A percentile compares a stretch with the other conserved stretches of the same genome.
Evolutionary conservation across 2,329 filamentous ascomycete species (phyloP).

Genomic region (Colletotrichum cereale): DNA sequence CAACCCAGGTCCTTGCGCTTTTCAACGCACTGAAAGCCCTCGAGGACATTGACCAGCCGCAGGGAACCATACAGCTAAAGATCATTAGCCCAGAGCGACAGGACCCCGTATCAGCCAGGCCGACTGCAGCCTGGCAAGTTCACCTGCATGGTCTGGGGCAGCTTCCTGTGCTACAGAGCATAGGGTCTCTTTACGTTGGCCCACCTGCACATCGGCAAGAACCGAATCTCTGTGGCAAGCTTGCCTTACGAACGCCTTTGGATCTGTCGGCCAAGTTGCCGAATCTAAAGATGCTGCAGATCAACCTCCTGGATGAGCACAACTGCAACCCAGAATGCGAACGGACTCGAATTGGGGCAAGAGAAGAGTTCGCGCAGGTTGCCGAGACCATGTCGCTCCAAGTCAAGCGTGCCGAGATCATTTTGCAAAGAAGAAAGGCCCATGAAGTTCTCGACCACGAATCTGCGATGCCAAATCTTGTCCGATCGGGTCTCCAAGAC

Average conservation of each 20-base stretch:
- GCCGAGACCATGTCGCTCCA: not conserved
- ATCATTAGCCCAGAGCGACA: not conserved
- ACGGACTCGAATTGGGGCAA: not conserved
- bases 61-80: conserved; percentile 1
- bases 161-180: not conserved
- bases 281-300: not conserved
- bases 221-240: not conserved
- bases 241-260: not conserved
- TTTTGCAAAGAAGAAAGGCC: not conserved
- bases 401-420: not conserved
- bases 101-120: not conserved
- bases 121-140: not conserved
- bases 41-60: not conserved
- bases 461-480: conserved; percentile 12
- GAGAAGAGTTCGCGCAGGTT: not conserved
- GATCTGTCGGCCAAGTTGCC: conserved; percentile 9
- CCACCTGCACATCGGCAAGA: not conserved
- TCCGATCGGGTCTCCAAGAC: not conserved
- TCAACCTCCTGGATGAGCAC: conserved; percentile 5
- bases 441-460: conserved; percentile 12
- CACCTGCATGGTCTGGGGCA: not conserved
- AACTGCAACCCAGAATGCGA: conserved; percentile 10
- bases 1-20: not conserved
- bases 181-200: not conserved
- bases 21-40: conserved; percentile 1